Evolutionary conservation across 2,329 filamentous ascomycete genomes (phyloP).

Genomic region (Myriosclerotinia curreyana): DNA sequence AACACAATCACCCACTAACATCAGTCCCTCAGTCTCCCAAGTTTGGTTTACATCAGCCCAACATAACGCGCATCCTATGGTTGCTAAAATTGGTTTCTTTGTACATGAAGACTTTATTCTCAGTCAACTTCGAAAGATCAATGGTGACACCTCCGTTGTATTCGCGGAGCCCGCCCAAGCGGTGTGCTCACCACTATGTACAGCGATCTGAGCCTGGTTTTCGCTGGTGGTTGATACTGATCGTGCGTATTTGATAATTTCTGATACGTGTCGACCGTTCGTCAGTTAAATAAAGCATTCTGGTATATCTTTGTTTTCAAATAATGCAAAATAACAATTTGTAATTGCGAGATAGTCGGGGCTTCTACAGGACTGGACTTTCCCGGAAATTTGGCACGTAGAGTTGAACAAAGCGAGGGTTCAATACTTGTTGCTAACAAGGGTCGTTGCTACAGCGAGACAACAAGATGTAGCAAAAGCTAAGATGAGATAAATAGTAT

Average conservation of each 20-base stretch:
- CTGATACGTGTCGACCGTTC: neutral
- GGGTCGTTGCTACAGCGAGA: neutral
- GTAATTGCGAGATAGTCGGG: neutral
- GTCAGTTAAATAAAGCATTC: neutral
- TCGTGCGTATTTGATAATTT: neutral
- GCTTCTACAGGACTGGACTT: neutral
- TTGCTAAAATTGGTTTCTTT: neutral
- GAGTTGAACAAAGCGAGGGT: neutral
- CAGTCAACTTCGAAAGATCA: constrained; percentile 19
- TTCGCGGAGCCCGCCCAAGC: constrained; percentile 47
- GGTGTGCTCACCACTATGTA: neutral
- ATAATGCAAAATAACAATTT: neutral
- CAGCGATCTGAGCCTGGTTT: neutral
- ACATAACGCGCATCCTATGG: neutral
- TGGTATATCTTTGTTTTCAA: neutral
- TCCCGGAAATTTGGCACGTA: neutral
- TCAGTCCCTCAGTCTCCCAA: constrained; percentile 18
- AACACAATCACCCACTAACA: constrained; percentile 24
- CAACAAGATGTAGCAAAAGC: neutral
- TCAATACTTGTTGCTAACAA: no score
- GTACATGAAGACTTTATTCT: neutral
- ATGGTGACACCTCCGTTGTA: constrained; percentile 45
- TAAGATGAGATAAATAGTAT: neutral
- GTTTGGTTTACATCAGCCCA: constrained; percentile 21
- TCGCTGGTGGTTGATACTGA: neutral